A percentile compares a stretch with the other conserved stretches of the same genome.
Conservation (phyloP, 805 yeast genomes). For the Lipomyces chichibuensis region DNA sequence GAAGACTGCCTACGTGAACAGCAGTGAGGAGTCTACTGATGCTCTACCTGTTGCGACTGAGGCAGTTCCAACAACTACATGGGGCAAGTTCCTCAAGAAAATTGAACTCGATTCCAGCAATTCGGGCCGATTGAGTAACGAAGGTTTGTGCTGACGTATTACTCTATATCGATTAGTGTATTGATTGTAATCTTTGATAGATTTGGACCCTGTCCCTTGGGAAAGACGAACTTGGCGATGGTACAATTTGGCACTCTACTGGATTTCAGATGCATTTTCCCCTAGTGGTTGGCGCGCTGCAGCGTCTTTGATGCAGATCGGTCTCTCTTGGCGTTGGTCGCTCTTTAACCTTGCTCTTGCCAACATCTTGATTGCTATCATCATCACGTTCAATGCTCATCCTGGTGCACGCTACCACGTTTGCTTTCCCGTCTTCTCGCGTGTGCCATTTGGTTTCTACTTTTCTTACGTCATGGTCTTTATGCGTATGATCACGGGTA, state of each 20-base stretch:
- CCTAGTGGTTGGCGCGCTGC: slow-evolving; percentile 51
- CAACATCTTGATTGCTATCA: slow-evolving; percentile 46
- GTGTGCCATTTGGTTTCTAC: slow-evolving; percentile 52
- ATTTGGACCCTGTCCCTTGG: slow-evolving; percentile 27
- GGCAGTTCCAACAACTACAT: background rate
- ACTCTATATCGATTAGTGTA: slow-evolving; percentile 58
- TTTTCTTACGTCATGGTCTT: slow-evolving; percentile 53
- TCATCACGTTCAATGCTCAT: slow-evolving; percentile 51
- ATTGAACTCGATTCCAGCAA: background rate
- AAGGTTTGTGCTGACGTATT: background rate
- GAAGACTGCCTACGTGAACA: slow-evolving; percentile 4
- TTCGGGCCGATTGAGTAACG: slow-evolving; percentile 1
- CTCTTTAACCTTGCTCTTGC: slow-evolving; percentile 52
- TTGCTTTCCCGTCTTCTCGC: slow-evolving; percentile 52
- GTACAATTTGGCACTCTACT: slow-evolving; percentile 45
- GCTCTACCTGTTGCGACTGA: background rate
- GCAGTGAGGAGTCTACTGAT: background rate
- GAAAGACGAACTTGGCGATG: slow-evolving; percentile 52
- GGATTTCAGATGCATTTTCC: slow-evolving; percentile 38
- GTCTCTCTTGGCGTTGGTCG: slow-evolving; percentile 49
- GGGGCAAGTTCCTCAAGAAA: slow-evolving; percentile 1
- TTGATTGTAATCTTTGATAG: background rate
- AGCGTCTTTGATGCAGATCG: slow-evolving; percentile 49
- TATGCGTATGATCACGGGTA: slow-evolving; percentile 84
- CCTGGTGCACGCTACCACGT: slow-evolving; percentile 56